These are phyloP conservation scores for Aethionema arabicum DNA, from an alignment of 345 rosid genomes.

Conservation along the genomic window DNA sequence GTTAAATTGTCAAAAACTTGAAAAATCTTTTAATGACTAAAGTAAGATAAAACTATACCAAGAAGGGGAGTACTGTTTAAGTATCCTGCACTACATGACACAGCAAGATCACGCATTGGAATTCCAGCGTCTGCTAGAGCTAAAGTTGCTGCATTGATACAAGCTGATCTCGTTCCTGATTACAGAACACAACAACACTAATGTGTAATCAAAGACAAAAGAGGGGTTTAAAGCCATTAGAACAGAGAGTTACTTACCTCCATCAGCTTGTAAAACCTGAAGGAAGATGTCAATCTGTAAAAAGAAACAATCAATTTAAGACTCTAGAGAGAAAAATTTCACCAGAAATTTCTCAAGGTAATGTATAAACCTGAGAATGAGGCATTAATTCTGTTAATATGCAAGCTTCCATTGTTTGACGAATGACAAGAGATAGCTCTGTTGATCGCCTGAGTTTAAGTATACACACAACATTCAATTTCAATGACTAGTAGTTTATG, in stretches of 20 bases:
- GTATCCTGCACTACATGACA: conserved; percentile 95
- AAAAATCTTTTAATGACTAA: neutral
- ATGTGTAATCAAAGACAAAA: conserved; percentile 4
- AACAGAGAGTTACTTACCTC: conserved; percentile 53
- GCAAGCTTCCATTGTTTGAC: conserved; percentile 95
- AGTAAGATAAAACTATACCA: conserved; percentile 38
- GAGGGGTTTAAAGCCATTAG: neutral
- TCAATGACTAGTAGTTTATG: neutral
- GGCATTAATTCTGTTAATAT: conserved; percentile 82
- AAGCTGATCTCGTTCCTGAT: conserved; percentile 89
- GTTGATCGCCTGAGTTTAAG: conserved; percentile 75
- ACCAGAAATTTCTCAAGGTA: neutral
- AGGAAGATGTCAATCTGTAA: conserved; percentile 89
- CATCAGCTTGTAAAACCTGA: conserved; percentile 98
- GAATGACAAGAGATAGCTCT: conserved; percentile 86
- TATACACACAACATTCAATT: neutral
- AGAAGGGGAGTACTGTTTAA: conserved; percentile 84
- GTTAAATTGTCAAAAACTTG: neutral
- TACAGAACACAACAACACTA: neutral
- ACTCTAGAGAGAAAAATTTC: neutral
- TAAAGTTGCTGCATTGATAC: conserved; percentile 95
- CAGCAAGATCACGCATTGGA: conserved; percentile 93
- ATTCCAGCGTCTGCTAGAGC: conserved; percentile 98
- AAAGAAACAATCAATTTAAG: conserved; percentile 16
- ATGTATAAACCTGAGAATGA: conserved; percentile 76